phyloP scores from a whole-genome alignment of 1,139 yeast genomes.

The Yamadazyma jaroonii region DNA sequence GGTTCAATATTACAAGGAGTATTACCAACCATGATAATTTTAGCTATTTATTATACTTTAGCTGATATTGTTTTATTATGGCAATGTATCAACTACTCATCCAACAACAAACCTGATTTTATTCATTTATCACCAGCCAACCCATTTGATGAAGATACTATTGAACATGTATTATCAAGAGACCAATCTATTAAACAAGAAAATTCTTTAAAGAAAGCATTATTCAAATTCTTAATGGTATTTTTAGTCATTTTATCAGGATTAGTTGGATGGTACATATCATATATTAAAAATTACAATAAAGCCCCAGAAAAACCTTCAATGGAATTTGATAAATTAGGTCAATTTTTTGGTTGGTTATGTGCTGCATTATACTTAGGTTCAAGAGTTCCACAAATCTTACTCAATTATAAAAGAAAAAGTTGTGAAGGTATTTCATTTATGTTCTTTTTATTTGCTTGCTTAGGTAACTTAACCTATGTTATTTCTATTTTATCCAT shows the following conservation, averaged over 20 bases:
- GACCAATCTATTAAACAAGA: constrained; percentile 18
- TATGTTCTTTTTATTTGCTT: constrained; percentile 88
- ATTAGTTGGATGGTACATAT: constrained; percentile 79
- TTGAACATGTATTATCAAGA: constrained; percentile 52
- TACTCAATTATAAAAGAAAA: constrained; percentile 77
- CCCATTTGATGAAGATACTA: constrained; percentile 69
- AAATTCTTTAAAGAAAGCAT: constrained; percentile 8
- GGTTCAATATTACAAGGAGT: constrained; percentile 89
- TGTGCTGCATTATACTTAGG: constrained; percentile 86
- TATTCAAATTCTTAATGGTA: constrained; percentile 62
- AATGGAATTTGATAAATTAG: constrained; percentile 65
- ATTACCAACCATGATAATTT: constrained; percentile 85
- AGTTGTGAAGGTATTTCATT: constrained; percentile 93
- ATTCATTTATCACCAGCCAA: constrained; percentile 88
- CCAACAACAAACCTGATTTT: constrained; percentile 56
- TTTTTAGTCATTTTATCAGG: constrained; percentile 71
- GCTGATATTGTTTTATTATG: constrained; percentile 82
- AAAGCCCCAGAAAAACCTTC: constrained; percentile 30
- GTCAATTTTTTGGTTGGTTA: constrained; percentile 88
- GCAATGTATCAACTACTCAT: constrained; percentile 74
- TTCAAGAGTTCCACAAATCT: constrained; percentile 85
- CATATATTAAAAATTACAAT: constrained; percentile 42
- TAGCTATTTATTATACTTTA: constrained; percentile 86
- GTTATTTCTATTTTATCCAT: constrained; percentile 81
- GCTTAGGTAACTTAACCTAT: constrained; percentile 86